A percentile compares a stretch with the other conserved stretches of the same genome.
Evolutionary conservation across 2,329 filamentous ascomycete genomes (phyloP).

Genomic region (Penicillium sclerotigenum): DNA sequence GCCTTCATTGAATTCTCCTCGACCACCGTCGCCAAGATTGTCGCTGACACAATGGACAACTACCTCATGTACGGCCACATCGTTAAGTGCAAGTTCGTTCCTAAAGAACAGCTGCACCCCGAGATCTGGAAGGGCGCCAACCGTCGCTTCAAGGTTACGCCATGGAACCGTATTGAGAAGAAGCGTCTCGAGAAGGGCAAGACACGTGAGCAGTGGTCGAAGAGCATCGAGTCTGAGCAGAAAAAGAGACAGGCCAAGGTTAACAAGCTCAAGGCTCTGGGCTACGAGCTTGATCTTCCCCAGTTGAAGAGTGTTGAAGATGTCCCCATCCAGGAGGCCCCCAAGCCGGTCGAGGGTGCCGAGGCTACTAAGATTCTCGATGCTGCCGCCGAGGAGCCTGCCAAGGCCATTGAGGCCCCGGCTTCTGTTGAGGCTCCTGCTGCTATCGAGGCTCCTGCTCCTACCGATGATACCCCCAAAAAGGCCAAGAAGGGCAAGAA

Average conservation of each 20-base stretch:
- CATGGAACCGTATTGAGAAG: conserved; percentile 82
- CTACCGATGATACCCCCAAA: conserved; percentile 33
- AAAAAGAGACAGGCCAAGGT: conserved; percentile 65
- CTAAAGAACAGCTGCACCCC: conserved; percentile 72
- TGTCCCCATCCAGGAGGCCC: conserved; percentile 45
- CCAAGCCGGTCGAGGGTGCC: conserved; percentile 34
- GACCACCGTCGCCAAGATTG: conserved; percentile 79
- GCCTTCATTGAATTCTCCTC: conserved; percentile 87
- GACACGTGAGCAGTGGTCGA: conserved; percentile 73
- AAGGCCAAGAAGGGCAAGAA: conserved; percentile 37
- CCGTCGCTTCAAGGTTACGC: conserved; percentile 81
- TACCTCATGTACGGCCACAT: conserved; percentile 95
- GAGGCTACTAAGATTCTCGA: conserved; percentile 25
- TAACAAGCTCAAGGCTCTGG: conserved; percentile 72
- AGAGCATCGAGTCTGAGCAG: conserved; percentile 70
- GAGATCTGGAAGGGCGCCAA: conserved; percentile 88
- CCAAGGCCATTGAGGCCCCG: conserved; percentile 20
- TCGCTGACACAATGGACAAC: conserved; percentile 94
- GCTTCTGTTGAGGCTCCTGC: background rate
- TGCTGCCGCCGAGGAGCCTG: conserved; percentile 15
- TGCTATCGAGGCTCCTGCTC: conserved; percentile 27
- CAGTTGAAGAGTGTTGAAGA: conserved; percentile 63
- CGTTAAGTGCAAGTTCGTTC: conserved; percentile 78
- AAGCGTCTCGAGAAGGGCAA: conserved; percentile 69
- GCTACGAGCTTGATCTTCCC: conserved; percentile 78